Evolutionary conservation across 192 early-diverging fungal genomes (phyloP).

Genomic region (Podochytrium sp.): DNA sequence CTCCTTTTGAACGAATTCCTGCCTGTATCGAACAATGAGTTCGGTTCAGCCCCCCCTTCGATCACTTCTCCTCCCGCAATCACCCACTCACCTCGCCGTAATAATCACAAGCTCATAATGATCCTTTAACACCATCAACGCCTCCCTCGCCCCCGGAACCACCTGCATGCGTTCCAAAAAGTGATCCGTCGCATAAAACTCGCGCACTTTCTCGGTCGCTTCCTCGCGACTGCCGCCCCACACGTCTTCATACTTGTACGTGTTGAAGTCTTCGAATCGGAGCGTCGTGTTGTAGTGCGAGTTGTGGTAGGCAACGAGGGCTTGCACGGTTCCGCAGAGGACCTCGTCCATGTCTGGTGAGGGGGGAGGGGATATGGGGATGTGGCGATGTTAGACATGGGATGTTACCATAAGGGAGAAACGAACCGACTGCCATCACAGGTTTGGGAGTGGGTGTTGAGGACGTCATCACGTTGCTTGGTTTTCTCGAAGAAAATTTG

Average conservation of each 20-base stretch:
- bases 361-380: not conserved
- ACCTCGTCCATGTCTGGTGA: slow-evolving; percentile 57
- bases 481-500: too few species aligned
- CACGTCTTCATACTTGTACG: slow-evolving; percentile 55
- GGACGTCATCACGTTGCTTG: too few species aligned
- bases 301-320: slow-evolving; percentile 61
- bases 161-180: slow-evolving; percentile 55
- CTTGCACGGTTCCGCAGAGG: slow-evolving; percentile 51
- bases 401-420: not conserved
- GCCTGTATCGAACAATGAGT: too few species aligned
- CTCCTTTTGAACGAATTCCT: slow-evolving; percentile 58
- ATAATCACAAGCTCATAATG: slow-evolving; percentile 59
- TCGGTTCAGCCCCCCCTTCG: too few species aligned
- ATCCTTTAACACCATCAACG: slow-evolving; percentile 58
- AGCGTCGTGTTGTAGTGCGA: slow-evolving; percentile 51
- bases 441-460: slow-evolving; percentile 2
- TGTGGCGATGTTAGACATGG: not conserved
- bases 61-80: too few species aligned
- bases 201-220: slow-evolving; percentile 40
- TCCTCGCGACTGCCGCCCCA: slow-evolving; percentile 63
- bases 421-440: slow-evolving; percentile 10
- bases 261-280: slow-evolving; percentile 50
- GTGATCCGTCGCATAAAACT: slow-evolving; percentile 58
- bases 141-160: slow-evolving; percentile 55
- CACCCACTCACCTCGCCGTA: too few species aligned